Percentiles rank a stretch among this genome's conserved stretches.
Conservation (phyloP, 2,329 filamentous ascomycete species). For the Niveomyces coronatus region DNA sequence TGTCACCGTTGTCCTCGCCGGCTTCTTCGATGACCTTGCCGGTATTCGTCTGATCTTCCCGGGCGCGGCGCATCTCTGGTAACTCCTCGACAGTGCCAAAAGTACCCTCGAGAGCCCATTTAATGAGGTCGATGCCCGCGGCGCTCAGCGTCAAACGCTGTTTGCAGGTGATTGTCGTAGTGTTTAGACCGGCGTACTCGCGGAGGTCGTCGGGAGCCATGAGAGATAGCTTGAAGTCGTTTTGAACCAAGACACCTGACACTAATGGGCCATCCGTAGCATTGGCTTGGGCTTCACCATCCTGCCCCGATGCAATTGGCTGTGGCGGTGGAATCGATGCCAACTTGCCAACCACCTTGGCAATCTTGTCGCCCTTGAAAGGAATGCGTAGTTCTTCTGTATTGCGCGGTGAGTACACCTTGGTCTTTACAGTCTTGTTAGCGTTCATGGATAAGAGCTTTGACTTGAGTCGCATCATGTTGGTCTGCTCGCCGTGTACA, state of each 20-base stretch:
- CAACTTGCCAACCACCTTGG: slow-evolving; percentile 90
- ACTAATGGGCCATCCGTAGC: slow-evolving; percentile 45
- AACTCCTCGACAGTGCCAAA: slow-evolving; percentile 77
- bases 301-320: slow-evolving; percentile 17
- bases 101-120: slow-evolving; percentile 88
- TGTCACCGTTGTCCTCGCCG: slow-evolving; percentile 23
- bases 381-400: slow-evolving; percentile 92
- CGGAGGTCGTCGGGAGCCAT: slow-evolving; percentile 95
- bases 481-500: slow-evolving; percentile 93
- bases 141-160: slow-evolving; percentile 82
- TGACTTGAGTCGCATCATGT: slow-evolving; percentile 95
- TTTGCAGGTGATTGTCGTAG: slow-evolving; percentile 86
- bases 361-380: slow-evolving; percentile 89
- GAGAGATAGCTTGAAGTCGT: slow-evolving; percentile 92
- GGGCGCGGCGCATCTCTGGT: slow-evolving; percentile 39
- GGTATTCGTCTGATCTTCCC: slow-evolving; percentile 23
- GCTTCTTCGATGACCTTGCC: slow-evolving; percentile 25
- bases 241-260: slow-evolving; percentile 87
- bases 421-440: slow-evolving; percentile 68
- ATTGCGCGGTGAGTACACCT: slow-evolving; percentile 89
- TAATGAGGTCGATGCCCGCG: slow-evolving; percentile 81
- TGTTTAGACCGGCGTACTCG: slow-evolving; percentile 94
- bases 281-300: slow-evolving; percentile 22
- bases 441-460: slow-evolving; percentile 89
- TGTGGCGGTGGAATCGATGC: slow-evolving; percentile 67